Conservation (phyloP, 805 yeast species). For the Candida berthetii region DNA sequence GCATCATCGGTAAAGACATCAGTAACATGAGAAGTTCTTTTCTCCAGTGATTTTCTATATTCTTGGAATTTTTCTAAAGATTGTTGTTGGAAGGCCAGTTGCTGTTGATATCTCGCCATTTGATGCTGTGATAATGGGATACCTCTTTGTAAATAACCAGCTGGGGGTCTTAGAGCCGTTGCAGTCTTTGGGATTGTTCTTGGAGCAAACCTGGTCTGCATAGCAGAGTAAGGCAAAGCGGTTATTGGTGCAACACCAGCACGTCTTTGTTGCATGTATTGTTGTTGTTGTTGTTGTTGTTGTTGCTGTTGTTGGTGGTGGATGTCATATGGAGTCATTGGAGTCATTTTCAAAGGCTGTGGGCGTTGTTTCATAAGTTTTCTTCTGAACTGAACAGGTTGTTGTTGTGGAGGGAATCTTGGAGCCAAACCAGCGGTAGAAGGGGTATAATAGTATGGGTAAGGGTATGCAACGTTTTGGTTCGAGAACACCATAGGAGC, state of each 20-base stretch:
- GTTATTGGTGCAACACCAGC: slow-evolving; percentile 11
- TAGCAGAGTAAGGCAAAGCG: slow-evolving; percentile 8
- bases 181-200: slow-evolving; percentile 15
- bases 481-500: slow-evolving; percentile 19
- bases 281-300: slow-evolving; percentile 13
- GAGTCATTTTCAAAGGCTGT: neutral
- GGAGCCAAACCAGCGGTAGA: neutral
- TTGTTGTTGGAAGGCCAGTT: slow-evolving; percentile 17
- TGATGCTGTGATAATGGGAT: slow-evolving; percentile 18
- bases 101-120: slow-evolving; percentile 17
- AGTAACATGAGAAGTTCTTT: slow-evolving; percentile 27
- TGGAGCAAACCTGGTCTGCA: slow-evolving; percentile 1
- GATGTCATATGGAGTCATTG: too few relatives aligned
- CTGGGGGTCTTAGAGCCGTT: slow-evolving; percentile 12
- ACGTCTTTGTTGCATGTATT: slow-evolving; percentile 7
- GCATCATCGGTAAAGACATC: slow-evolving; percentile 45
- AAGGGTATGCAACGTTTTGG: neutral
- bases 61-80: slow-evolving; percentile 20
- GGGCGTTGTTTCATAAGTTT: neutral
- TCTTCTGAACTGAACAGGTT: neutral
- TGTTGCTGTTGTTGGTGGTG: slow-evolving; percentile 8
- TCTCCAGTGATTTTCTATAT: slow-evolving; percentile 12
- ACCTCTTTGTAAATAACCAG: slow-evolving; percentile 5
- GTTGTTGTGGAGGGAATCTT: neutral
- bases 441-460: neutral